Percentiles rank a stretch among this genome's conserved stretches.
Evolutionary conservation across 2,329 filamentous ascomycete species (phyloP).

Genomic region (Lasiodiplodia hormozganensis): DNA sequence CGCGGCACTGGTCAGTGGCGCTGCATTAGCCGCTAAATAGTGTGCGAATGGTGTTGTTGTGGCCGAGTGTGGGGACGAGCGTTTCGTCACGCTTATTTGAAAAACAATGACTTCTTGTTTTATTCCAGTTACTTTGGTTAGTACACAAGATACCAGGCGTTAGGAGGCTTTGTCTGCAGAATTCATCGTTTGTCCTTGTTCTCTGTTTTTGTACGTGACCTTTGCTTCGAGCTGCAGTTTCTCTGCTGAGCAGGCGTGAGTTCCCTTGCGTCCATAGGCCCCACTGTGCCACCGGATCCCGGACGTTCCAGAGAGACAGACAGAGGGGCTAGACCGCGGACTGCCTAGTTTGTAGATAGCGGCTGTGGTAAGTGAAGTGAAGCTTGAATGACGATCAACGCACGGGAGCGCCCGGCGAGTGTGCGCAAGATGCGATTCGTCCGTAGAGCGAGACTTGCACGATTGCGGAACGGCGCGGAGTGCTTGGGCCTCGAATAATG

Average conservation of each 20-base stretch:
- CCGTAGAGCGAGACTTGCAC: not conserved
- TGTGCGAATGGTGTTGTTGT: not conserved
- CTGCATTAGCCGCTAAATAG: not conserved
- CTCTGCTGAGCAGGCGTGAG: not conserved
- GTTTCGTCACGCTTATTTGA: not conserved
- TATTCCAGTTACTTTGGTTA: not conserved
- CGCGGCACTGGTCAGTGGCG: constrained; percentile 9
- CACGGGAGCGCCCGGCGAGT: constrained; percentile 8
- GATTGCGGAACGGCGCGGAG: constrained; percentile 9
- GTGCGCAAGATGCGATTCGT: constrained; percentile 15
- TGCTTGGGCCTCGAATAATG: not conserved
- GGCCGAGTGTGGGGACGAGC: not conserved
- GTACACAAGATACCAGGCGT: constrained; percentile 4
- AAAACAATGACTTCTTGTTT: not conserved
- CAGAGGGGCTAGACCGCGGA: constrained; percentile 1
- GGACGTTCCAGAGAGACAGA: not conserved
- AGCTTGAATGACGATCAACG: constrained; percentile 21
- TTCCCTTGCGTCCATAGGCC: not conserved
- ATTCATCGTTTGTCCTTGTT: not conserved
- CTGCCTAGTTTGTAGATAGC: not conserved
- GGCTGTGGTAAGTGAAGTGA: not conserved
- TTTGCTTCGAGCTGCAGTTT: not conserved
- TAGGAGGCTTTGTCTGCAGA: not conserved
- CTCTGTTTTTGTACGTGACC: not conserved
- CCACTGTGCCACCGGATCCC: not conserved